Percentiles rank a stretch among this genome's conserved stretches.
Conservation (phyloP, 2,329 filamentous ascomycete genomes). For the Capronia epimyces region DNA sequence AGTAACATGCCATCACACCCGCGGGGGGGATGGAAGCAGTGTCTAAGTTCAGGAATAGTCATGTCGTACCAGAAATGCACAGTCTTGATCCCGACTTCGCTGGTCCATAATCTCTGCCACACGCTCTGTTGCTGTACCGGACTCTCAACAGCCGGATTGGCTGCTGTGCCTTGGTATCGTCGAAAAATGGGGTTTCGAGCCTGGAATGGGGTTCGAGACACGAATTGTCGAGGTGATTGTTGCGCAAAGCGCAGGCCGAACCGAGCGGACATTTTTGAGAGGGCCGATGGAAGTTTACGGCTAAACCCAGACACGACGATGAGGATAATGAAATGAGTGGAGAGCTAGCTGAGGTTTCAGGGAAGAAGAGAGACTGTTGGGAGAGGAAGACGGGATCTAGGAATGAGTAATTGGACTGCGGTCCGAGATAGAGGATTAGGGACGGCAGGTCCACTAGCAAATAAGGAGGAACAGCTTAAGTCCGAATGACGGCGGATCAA, state of each 20-base stretch:
- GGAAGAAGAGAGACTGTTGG: not conserved
- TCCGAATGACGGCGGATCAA: not conserved
- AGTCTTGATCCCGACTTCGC: conserved; percentile 77
- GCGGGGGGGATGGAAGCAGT: too few species aligned
- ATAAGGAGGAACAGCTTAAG: not conserved
- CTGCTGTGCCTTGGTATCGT: conserved; percentile 66
- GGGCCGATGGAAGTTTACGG: not conserved
- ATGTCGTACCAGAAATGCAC: conserved; percentile 89
- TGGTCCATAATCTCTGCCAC: conserved; percentile 77
- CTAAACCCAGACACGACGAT: conserved; percentile 2
- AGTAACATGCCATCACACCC: too few species aligned
- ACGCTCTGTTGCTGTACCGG: conserved; percentile 41
- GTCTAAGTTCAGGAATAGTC: too few species aligned
- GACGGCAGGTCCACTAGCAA: not conserved
- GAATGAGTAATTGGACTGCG: not conserved
- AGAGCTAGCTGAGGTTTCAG: conserved; percentile 5
- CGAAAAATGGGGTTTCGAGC: conserved; percentile 49
- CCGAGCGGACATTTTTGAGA: conserved; percentile 48
- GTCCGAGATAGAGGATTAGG: conserved; percentile 1
- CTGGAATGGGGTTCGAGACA: conserved; percentile 48
- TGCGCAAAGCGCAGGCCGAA: conserved; percentile 55
- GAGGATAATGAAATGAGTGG: conserved; percentile 11
- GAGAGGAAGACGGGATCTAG: not conserved
- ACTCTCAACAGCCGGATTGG: conserved; percentile 40
- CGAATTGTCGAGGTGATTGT: conserved; percentile 46